phyloP scores from a whole-genome alignment of 2,329 filamentous ascomycete genomes.

The Blastomyces percursus region DNA sequence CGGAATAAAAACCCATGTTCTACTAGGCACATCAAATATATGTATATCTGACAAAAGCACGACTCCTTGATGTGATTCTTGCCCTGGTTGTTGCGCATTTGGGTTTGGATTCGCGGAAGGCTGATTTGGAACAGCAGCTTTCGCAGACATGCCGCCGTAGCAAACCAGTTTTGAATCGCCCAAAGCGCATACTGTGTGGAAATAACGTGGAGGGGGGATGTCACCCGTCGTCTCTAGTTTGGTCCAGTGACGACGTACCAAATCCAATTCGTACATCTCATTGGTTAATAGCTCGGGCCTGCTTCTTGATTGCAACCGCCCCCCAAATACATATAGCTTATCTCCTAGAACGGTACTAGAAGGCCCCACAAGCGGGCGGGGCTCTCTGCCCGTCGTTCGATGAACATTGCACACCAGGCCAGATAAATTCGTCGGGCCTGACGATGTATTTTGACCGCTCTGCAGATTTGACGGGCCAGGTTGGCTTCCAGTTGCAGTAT shows the following conservation, averaged over 20 bases:
- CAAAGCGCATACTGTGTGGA: conserved; percentile 87
- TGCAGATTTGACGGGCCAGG: conserved; percentile 20
- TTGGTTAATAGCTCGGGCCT: conserved; percentile 68
- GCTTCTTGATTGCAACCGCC: conserved; percentile 72
- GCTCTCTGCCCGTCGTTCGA: conserved; percentile 81
- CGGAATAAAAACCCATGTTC: conserved; percentile 73
- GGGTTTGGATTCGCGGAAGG: conserved; percentile 33
- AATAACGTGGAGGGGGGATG: conserved; percentile 82
- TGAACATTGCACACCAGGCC: conserved; percentile 59
- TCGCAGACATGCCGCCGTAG: conserved; percentile 95
- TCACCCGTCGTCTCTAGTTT: conserved; percentile 78
- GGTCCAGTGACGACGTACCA: conserved; percentile 85
- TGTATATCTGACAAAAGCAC: conserved; percentile 98
- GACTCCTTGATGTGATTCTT: conserved; percentile 69
- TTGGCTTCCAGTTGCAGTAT: conserved; percentile 20
- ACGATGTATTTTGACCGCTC: conserved; percentile 16
- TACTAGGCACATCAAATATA: conserved; percentile 76
- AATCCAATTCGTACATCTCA: conserved; percentile 85
- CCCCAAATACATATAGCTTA: conserved; percentile 94
- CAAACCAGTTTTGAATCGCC: conserved; percentile 95
- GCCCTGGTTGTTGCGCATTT: conserved; percentile 29
- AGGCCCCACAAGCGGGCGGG: conserved; percentile 81
- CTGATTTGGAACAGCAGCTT: conserved; percentile 39
- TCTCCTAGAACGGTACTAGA: conserved; percentile 93
- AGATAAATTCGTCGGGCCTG: conserved; percentile 50